phyloP scores from a whole-genome alignment of 176 grass and related monocot genomes.

The Carex parvula region DNA sequence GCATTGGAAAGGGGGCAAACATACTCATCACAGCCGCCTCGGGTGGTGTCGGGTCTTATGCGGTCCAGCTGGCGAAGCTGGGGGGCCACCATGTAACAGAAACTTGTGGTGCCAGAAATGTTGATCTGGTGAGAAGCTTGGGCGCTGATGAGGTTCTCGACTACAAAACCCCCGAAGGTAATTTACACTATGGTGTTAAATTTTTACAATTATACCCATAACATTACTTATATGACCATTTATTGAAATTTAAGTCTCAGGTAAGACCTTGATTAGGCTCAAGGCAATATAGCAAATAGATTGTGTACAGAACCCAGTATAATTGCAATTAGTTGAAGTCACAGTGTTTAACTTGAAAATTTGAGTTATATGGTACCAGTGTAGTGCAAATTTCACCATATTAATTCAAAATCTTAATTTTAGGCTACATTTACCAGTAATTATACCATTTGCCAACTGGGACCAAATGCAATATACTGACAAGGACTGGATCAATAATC shows the following conservation, averaged over 20 bases:
- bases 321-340: too few species aligned
- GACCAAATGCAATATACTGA: too few species aligned
- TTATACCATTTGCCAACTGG: too few species aligned
- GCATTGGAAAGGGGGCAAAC: conserved; percentile 35
- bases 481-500: too few species aligned
- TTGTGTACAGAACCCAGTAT: not conserved
- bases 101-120: conserved; percentile 31
- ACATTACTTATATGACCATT: not conserved
- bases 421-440: too few species aligned
- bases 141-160: conserved; percentile 36
- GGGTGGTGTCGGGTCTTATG: conserved; percentile 21
- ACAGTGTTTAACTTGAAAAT: too few species aligned
- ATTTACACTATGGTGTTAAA: not conserved
- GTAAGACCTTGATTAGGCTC: too few species aligned
- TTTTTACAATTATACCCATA: not conserved
- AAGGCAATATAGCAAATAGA: not conserved
- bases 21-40: conserved; percentile 20
- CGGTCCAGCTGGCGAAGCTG: conserved; percentile 33
- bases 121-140: conserved; percentile 18
- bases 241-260: not conserved
- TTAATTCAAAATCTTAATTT: too few species aligned
- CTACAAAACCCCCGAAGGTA: conserved; percentile 27
- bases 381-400: too few species aligned
- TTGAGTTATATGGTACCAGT: too few species aligned
- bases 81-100: conserved; percentile 28